These are phyloP conservation scores for Beauveria asiatica DNA, from an alignment of 2,329 filamentous ascomycete genomes.

Conservation along the genomic window DNA sequence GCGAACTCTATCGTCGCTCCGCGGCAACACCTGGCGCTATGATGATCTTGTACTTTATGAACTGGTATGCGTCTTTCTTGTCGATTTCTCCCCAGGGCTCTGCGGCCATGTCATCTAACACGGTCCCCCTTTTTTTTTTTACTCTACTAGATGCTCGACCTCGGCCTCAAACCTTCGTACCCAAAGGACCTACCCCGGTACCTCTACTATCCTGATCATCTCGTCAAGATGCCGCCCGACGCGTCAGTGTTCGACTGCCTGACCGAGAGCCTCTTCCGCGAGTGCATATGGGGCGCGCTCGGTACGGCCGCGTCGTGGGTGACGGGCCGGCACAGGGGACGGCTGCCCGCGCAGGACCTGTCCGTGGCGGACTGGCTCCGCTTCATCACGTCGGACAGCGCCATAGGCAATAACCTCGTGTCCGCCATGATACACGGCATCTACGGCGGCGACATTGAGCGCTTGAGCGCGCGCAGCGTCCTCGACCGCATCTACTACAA, in stretches of 20 bases:
- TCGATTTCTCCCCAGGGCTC: no score
- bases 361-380: slow-evolving; percentile 30
- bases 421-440: slow-evolving; percentile 80
- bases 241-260: slow-evolving; percentile 19
- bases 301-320: background rate
- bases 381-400: slow-evolving; percentile 20
- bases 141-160: slow-evolving; percentile 23
- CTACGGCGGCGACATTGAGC: slow-evolving; percentile 80
- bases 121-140: no score
- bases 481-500: slow-evolving; percentile 24
- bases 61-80: slow-evolving; percentile 45
- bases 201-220: slow-evolving; percentile 80
- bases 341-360: slow-evolving; percentile 18
- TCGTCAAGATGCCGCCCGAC: slow-evolving; percentile 26
- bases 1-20: slow-evolving; percentile 57
- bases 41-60: slow-evolving; percentile 61
- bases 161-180: slow-evolving; percentile 37
- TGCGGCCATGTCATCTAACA: background rate
- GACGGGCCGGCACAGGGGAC: background rate
- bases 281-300: slow-evolving; percentile 21
- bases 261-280: slow-evolving; percentile 25
- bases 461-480: slow-evolving; percentile 63
- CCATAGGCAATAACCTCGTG: slow-evolving; percentile 59
- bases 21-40: slow-evolving; percentile 31
- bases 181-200: slow-evolving; percentile 50